Conservation (phyloP, 2,329 filamentous ascomycete genomes). For the Alternaria sp. region DNA sequence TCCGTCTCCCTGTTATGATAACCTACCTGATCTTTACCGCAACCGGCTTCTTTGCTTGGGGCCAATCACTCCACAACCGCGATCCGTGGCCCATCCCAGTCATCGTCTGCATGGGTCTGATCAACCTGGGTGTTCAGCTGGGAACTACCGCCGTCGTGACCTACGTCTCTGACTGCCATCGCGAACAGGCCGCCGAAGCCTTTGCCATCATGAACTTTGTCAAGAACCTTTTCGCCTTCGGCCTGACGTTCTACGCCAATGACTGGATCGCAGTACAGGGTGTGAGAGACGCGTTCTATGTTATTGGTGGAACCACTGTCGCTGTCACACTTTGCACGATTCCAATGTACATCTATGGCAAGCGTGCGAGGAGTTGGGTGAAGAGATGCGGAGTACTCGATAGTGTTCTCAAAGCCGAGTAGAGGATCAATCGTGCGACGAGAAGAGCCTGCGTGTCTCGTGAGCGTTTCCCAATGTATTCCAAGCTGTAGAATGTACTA, state of each 20-base stretch:
- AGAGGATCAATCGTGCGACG: background rate
- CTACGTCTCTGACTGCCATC: constrained; percentile 33
- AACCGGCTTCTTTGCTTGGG: constrained; percentile 35
- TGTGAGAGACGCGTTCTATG: constrained; percentile 26
- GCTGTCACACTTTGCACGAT: constrained; percentile 31
- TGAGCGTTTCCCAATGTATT: background rate
- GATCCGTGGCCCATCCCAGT: constrained; percentile 35
- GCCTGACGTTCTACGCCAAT: constrained; percentile 31
- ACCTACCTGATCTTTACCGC: constrained; percentile 30
- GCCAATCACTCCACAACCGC: constrained; percentile 20
- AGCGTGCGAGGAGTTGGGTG: constrained; percentile 43
- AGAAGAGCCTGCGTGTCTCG: background rate
- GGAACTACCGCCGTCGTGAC: constrained; percentile 30
- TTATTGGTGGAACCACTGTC: constrained; percentile 28
- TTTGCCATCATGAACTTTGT: constrained; percentile 38
- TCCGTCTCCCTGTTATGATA: constrained; percentile 32
- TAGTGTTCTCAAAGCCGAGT: constrained; percentile 17
- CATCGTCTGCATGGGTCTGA: constrained; percentile 34
- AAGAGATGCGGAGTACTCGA: constrained; percentile 29
- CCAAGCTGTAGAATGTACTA: background rate
- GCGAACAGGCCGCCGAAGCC: constrained; percentile 31
- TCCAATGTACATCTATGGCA: constrained; percentile 37
- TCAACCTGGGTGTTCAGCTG: constrained; percentile 33
- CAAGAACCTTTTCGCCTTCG: constrained; percentile 37
- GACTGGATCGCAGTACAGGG: constrained; percentile 31